Evolutionary conservation across 2,329 filamentous ascomycete genomes (phyloP), one percentile per base, ranked within the genome.

Genomic region (Diplocarpon rosae): DNA sequence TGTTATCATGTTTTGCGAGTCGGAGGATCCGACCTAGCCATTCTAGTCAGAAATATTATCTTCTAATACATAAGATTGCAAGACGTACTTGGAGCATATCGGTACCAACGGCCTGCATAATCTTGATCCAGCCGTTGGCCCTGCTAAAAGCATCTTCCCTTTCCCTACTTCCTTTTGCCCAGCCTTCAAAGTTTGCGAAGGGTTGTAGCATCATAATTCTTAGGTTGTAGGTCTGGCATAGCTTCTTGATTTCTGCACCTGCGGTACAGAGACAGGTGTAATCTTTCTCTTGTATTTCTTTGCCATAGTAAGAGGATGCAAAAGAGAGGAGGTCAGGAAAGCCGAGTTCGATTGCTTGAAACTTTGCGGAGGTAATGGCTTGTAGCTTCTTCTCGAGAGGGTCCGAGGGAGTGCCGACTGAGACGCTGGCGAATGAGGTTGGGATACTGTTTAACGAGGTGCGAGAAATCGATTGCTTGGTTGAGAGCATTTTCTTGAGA

Each of bases 281-380:
- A 7, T 24, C 20, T 3, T 24, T 24, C 20, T 24, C 20, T 24
- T 24, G 83, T 0, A 78, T 81, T 41, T 82, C 74, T 5, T 74
- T 63, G 3, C 80, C 64, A 12, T 71, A 66, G 3, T 76, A 61
- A 2, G 70, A 62, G 3, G 66, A 66, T 3, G 76, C 80, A 53
- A 83, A 85, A 5, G 72, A 64, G 10, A 81, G 61, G 2, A 90
- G 74, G 53, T 89, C 83, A 0, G 82, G 80, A 65, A 88, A 85
- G 0, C 78, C 78, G 7, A 89, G 73, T 62, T 89, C 85, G 47
- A 89, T 79, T 12, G 71, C 81, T 10, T 70, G 65, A 60, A 87
- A 86, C 2, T 78, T 80, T 1, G 75, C 78, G 1, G 66, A 65
- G n/a, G 76, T 67, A 52, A 87, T 77, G 34, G 78, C 76, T 35